These are phyloP conservation scores for Talaromyces wortmannii DNA, from an alignment of 495 filamentous ascomycete species.

Conservation along the genomic window DNA sequence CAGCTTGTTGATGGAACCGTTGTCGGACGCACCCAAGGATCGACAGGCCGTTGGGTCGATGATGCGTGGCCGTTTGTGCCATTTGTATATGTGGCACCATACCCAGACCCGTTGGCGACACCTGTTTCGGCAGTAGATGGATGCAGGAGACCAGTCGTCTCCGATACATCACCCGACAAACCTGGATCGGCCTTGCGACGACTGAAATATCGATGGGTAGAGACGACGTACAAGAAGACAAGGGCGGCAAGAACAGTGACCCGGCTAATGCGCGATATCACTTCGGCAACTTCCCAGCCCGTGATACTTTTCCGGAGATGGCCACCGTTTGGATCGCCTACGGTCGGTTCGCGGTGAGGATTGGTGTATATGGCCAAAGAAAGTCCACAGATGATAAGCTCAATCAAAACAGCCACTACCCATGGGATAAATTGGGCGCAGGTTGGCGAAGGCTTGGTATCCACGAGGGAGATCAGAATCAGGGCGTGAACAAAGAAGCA, in stretches of 20 bases:
- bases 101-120: constrained; percentile 39
- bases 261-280: constrained; percentile 52
- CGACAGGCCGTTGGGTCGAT: constrained; percentile 30
- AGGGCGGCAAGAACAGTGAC: constrained; percentile 52
- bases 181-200: constrained; percentile 14
- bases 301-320: constrained; percentile 43
- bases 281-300: constrained; percentile 58
- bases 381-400: constrained; percentile 59
- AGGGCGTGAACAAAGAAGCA: constrained; percentile 70
- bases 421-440: constrained; percentile 68
- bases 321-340: constrained; percentile 46
- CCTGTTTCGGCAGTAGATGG: constrained; percentile 34
- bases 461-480: constrained; percentile 72
- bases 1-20: constrained; percentile 61
- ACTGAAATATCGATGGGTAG: constrained; percentile 31
- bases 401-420: constrained; percentile 58
- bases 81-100: constrained; percentile 33
- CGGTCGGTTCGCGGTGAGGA: constrained; percentile 49
- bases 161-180: constrained; percentile 31
- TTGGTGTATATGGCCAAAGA: constrained; percentile 56
- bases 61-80: constrained; percentile 25
- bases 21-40: constrained; percentile 61
- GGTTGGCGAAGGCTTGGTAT: constrained; percentile 68
- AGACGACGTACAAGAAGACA: constrained; percentile 51
- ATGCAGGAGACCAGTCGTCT: constrained; percentile 49